Evolutionary conservation across 306 rosid genomes (phyloP).

Genomic region (Arachis hypogaea): DNA sequence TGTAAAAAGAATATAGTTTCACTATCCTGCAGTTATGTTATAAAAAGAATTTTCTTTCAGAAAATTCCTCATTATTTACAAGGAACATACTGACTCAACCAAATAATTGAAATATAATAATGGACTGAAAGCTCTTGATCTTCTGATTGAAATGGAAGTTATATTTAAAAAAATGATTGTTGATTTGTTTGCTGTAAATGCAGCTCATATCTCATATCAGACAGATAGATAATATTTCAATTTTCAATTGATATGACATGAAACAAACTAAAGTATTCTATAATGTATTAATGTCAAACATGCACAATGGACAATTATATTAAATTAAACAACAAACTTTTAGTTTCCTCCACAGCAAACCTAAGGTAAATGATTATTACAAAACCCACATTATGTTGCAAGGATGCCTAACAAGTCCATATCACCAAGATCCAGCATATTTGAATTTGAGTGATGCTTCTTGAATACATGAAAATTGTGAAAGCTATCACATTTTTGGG

Average conservation of each 20-base stretch:
- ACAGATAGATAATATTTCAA: conserved; percentile 8
- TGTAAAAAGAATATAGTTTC: conserved; percentile 19
- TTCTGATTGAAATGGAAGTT: conserved; percentile 6
- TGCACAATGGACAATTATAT: background rate
- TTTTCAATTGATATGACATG: background rate
- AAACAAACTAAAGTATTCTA: background rate
- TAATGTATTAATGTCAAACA: background rate
- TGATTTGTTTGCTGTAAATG: background rate
- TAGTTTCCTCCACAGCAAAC: background rate
- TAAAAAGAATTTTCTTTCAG: background rate
- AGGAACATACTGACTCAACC: background rate
- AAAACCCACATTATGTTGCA: conserved; percentile 22
- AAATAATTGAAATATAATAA: conserved; percentile 13
- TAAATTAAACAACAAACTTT: background rate
- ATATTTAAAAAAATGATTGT: background rate
- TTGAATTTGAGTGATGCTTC: background rate
- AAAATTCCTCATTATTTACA: conserved; percentile 11
- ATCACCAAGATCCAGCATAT: conserved; percentile 6
- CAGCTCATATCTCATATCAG: background rate
- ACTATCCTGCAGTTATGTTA: conserved; percentile 5
- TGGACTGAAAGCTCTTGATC: conserved; percentile 1
- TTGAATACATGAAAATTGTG: background rate
- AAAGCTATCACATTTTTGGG: background rate
- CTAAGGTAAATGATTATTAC: background rate
- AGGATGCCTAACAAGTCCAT: conserved; percentile 1